Base-by-base conservation (phyloP, 1,139 yeast species). In the Suhomyces maxii region DNA sequence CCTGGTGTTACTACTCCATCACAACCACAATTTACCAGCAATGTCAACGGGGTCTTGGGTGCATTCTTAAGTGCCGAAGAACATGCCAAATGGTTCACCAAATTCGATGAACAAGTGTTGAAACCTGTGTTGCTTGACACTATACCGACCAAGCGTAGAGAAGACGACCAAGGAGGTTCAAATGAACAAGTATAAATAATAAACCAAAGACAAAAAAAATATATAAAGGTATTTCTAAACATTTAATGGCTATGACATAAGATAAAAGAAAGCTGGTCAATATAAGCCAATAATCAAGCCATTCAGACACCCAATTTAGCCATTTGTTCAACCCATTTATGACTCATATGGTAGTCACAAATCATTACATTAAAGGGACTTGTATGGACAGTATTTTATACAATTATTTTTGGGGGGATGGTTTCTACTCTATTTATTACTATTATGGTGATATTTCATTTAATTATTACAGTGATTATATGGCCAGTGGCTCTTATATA, bases 41-140 rank as follows among this genome's bases (percentile, higher is more conserved):
- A 36, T 32, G 46, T 39, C 10, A 53, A 54, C 45, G 79, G 79
- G 3, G 68, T 73, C 2, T 58, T 74, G 36, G 73, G 75, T 2
- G 71, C 77, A 6, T 69, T 75, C 48, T 59, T 75, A 36, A 78
- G 80, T 52, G 82, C 88, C 7, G 95, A 86, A 56, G 89, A 85
- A 51, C 89, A 85, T 51, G 87, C 95, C 10, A 83, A 82, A 59
- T 93, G 99, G 97, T 93, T 93, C 65, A 84, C 89, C 26, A 86
- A 83, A 57, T 89, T 93, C 63, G 99, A 93, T 63, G 97, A 93
- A 57, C 88, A 89, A 61, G 95, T 93, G n/a, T 77, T 93, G 55
- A 95, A 93, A 64, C 99, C 99, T 0, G 98, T 93, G 0, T 77
- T 93, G 48, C 76, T 93, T 52, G 99, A 93, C 58, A 76, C 69